Evolutionary conservation across 306 rosid genomes (phyloP), one percentile per base, ranked within the genome.

Genomic region (Lagenaria siceraria): DNA sequence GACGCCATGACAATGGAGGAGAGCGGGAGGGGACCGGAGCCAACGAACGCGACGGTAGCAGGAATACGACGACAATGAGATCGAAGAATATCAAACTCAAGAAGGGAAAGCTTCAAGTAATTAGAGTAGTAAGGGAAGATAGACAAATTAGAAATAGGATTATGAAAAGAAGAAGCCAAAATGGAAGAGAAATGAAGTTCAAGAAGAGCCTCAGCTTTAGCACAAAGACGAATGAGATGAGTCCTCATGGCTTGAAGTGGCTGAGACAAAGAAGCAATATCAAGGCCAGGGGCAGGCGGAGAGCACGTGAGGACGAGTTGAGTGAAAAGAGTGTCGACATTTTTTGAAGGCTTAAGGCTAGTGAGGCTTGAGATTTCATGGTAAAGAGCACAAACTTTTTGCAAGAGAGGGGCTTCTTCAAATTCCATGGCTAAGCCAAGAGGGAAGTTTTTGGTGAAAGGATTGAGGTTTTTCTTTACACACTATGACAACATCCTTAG

Each of bases 241-340:
- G 90, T 81, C 60, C 96, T 78, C 4, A 80, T 79, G 10, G 86
- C 88, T 74, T 77, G 89, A 0, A 85, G 79, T 2, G 33, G 80
- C 18, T 80, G 79, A 19, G 65, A 12, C 60, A 89, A 84, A 0
- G 85, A 85, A 27, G 87, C 63, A 6, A 88, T 85, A 59, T 92
- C 93, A 35, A 92, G 86, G 55, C 77, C 73, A 51, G 91, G 87
- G 29, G 91, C 65, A 6, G 91, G 87, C 17, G 91, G 91, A 73
- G 81, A 88, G 87, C 97, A 89, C 76, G 92, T 80, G 74, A 81
- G 84, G 25, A 92, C 97, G 27, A 92, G 88, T 55, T 92, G 53
- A 22, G 96, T 92, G 88, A 90, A 90, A 54, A 92, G 89, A 3
- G 29, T 90, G 93, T 90, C 88, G 82, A 92, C 96, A 87, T 90